A percentile compares a stretch with the other conserved stretches of the same genome.
Conservation (phyloP, 2,329 filamentous ascomycete species). For the Aspergillus pseudoterreus region DNA sequence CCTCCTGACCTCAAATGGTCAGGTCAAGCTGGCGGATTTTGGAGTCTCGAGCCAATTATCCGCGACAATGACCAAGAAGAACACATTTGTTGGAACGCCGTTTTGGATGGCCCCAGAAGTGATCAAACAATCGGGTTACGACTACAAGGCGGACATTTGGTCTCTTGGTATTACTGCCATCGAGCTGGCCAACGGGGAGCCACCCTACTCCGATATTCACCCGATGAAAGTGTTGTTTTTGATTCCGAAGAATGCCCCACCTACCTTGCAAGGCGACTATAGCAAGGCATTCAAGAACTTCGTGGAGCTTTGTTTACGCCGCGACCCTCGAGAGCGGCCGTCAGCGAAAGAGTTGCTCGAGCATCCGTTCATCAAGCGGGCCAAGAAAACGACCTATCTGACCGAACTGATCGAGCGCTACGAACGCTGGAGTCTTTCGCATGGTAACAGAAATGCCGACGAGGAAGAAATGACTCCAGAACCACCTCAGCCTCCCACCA, state of each 20-base stretch:
- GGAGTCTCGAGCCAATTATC: constrained; percentile 94
- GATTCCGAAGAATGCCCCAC: constrained; percentile 90
- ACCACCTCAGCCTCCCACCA: constrained; percentile 33
- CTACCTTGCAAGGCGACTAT: constrained; percentile 74
- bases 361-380: constrained; percentile 84
- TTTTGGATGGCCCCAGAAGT: constrained; percentile 99
- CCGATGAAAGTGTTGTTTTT: constrained; percentile 98
- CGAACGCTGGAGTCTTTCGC: constrained; percentile 77
- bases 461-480: constrained; percentile 53
- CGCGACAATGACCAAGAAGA: constrained; percentile 99
- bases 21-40: constrained; percentile 96
- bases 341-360: constrained; percentile 81
- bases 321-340: constrained; percentile 85
- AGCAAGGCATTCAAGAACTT: constrained; percentile 82
- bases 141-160: constrained; percentile 98
- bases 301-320: constrained; percentile 75
- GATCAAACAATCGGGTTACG: constrained; percentile 96
- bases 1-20: constrained; percentile 80
- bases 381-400: constrained; percentile 93
- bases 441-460: constrained; percentile 64
- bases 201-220: constrained; percentile 93
- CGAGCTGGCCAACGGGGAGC: constrained; percentile 86
- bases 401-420: constrained; percentile 93
- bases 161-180: constrained; percentile 92
- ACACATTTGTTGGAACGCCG: constrained; percentile 95